Evolutionary conservation across 768 basidiomycete genomes (phyloP), one percentile per base, ranked within the genome.

Genomic region (Trametes gibbosa): DNA sequence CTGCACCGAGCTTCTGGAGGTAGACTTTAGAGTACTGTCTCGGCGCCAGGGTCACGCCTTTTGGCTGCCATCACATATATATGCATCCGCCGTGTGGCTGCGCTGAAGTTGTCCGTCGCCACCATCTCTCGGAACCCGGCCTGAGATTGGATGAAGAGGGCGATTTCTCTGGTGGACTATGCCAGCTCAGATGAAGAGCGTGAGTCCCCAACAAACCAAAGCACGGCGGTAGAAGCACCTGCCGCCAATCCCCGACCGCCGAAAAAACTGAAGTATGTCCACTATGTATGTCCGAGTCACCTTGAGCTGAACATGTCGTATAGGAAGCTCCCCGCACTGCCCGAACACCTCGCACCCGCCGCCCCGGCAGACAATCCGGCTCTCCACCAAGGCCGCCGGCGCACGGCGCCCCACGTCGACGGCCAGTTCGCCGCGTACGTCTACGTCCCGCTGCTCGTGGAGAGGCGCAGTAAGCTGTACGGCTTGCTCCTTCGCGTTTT

Each of bases 361-460:
- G 70, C 65, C 0, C 91, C 88, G 0, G 69, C 81, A 5, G 91
- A 95, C 69, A 76, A 92, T 66, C 93, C 94, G 2, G 74, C 85
- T 3, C 74, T 84, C 16, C 95, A 97, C 70, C 93, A 95, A 76
- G 95, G 95, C 14, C 83, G 95, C 29, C 77, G 76, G 47, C 84
- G 95, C 29, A 77, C 84, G 0, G 78, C 77, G 0, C 92, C 92
- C 2, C 91, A 92, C 68, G 84, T 93, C 4, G 89, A 92, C 13
- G 95, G 95, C 0, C 93, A 95, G 68, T 95, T 84, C 69, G 85
- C 86, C 0, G 78, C 88, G 4, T 84, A 95, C 74, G 79, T 95
- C 53, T 95, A 89, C 68, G 76, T 92, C 12, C 82, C 86, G 0
- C 66, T 95, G 68, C 63, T 69, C 53, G 63, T 88, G 27, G 71